These are phyloP conservation scores for Staphylotrichum longicolle DNA, from an alignment of 495 filamentous ascomycete species.

Conservation along the genomic window DNA sequence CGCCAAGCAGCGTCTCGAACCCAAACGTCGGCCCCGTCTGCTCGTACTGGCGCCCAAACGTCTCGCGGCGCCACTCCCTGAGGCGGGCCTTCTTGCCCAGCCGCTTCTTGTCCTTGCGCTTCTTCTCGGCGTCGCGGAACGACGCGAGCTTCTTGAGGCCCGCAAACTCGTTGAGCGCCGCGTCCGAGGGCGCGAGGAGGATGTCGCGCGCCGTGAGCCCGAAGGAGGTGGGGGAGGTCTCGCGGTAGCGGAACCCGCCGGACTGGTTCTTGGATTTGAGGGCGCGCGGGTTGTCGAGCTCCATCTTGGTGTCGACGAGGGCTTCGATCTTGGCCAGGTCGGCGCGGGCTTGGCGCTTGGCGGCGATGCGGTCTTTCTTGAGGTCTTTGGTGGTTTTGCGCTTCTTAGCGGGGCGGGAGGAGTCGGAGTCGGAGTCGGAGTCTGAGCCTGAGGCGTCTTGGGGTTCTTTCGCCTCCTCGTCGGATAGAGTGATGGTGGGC, in stretches of 20 bases:
- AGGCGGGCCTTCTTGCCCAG: slow-evolving; percentile 89
- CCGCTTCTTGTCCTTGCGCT: slow-evolving; percentile 78
- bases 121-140: slow-evolving; percentile 85
- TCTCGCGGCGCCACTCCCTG: slow-evolving; percentile 87
- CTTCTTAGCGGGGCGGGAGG: slow-evolving; percentile 48
- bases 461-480: slow-evolving; percentile 37
- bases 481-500: slow-evolving; percentile 54
- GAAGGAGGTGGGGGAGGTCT: slow-evolving; percentile 85
- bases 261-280: slow-evolving; percentile 35
- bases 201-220: slow-evolving; percentile 88
- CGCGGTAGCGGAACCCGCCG: slow-evolving; percentile 78
- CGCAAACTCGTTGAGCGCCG: slow-evolving; percentile 82
- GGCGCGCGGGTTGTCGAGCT: slow-evolving; percentile 62
- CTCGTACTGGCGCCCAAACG: slow-evolving; percentile 69
- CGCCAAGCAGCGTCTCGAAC: slow-evolving; percentile 34
- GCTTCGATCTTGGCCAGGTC: slow-evolving; percentile 81
- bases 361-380: slow-evolving; percentile 63
- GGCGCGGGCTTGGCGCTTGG: slow-evolving; percentile 70
- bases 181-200: slow-evolving; percentile 77
- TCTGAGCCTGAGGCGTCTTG: slow-evolving; percentile 41
- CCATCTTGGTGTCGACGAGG: slow-evolving; percentile 78
- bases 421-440: slow-evolving; percentile 23
- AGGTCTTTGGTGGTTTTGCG: slow-evolving; percentile 63
- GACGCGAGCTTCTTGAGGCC: slow-evolving; percentile 92
- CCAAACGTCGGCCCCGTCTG: slow-evolving; percentile 48